Conservation (phyloP, 768 basidiomycete genomes). For the Psilocybe azurescens region DNA sequence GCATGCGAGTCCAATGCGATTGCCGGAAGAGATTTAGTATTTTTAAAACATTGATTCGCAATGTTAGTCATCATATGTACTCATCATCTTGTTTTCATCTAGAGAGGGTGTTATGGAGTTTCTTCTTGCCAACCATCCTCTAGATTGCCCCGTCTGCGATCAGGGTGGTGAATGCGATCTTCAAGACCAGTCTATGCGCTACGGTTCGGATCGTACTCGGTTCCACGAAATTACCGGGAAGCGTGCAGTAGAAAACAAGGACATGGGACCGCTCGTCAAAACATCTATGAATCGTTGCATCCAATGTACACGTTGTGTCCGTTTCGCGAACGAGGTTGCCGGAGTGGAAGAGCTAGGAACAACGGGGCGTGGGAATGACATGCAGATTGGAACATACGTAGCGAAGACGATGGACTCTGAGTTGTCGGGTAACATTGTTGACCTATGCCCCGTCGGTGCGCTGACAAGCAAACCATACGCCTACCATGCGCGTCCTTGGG, state of each 20-base stretch:
- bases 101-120: constrained; percentile 99
- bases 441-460: constrained; percentile 98
- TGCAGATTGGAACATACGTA: constrained; percentile 98
- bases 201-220: constrained; percentile 95
- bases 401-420: constrained; percentile 98
- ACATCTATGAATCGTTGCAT: constrained; percentile 99
- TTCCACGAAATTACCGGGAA: constrained; percentile 99
- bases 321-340: constrained; percentile 99
- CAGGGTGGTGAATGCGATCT: constrained; percentile 99
- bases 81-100: constrained; percentile 11
- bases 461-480: constrained; percentile 99
- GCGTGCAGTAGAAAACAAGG: constrained; percentile 98
- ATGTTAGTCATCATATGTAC: neutral
- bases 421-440: constrained; percentile 95
- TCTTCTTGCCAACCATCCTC: constrained; percentile 94
- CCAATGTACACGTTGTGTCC: constrained; percentile 98
- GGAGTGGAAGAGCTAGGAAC: constrained; percentile 98
- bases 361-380: constrained; percentile 95
- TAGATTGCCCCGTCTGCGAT: constrained; percentile 99
- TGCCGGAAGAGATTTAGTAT: too few species aligned
- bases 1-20: too few species aligned
- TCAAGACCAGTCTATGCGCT: constrained; percentile 99
- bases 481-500: constrained; percentile 97
- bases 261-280: constrained; percentile 97
- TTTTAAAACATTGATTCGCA: too few species aligned